Evolutionary conservation across 176 grass and related monocot species (phyloP), one percentile per base, ranked within the genome.

Genomic region (Avena eriantha): DNA sequence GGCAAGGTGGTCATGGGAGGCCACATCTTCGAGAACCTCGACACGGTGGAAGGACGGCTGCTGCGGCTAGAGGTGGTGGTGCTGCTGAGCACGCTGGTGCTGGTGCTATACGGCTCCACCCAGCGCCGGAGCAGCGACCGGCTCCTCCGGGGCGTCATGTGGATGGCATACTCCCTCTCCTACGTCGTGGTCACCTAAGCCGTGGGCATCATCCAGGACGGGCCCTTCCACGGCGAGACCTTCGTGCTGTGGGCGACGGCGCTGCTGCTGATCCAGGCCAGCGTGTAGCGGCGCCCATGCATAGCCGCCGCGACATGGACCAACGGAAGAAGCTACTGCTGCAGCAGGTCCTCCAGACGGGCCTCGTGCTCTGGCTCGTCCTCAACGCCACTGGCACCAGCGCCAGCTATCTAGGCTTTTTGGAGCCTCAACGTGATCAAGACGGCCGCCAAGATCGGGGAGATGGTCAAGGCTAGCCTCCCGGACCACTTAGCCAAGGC

Each of bases 281-380:
- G 92, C 80, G 82, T 76, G 18, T 82, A 90, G 78, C 73, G 10
- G 84, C 60, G 17, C 89, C 86, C 41, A 79, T 68, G 64, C 89
- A 93, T 86, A 86, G 74, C 78, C 88, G 83, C 79, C 79, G 78
- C 73, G 86, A 93, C 78, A 53, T 91, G 0, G 63, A 54, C 82
- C 86, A 91, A 82, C 86, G 90, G 31, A 91, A 91, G 86, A 91
- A 88, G 86, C 77, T 88, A 53, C 90, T 91, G 22, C 86, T 91
- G 33, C 86, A 88, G 90, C 79, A 89, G 80, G 61, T 92, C 56
- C 87, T 92, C 31, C 83, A 92, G 84, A 84, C 84, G 4, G 69
- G 69, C 8, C 87, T 89, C 47, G 84, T 89, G 43, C 84, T 87
- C 33, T 87, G 87, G 83, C 84, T 92, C 59, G 21, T 82, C 41